Evolutionary conservation across 2,329 filamentous ascomycete genomes (phyloP).

Genomic region (Fusarium sp.): DNA sequence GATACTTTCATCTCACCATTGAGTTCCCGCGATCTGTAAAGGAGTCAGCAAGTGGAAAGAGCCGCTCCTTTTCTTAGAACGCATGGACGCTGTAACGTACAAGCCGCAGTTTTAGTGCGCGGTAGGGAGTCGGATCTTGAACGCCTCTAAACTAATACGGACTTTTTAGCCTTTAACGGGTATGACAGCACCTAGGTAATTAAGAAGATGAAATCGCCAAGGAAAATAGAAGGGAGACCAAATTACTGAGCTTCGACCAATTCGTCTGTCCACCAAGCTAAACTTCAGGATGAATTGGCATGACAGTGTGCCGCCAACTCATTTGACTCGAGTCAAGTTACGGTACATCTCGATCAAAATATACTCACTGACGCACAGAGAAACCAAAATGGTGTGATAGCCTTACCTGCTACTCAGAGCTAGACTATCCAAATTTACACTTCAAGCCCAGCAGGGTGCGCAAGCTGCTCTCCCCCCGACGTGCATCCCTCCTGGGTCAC

Average conservation of each 20-base stretch:
- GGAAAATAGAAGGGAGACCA: slow-evolving; percentile 11
- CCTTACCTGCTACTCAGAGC: slow-evolving; percentile 3
- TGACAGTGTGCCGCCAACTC: not conserved
- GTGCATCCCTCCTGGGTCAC: slow-evolving; percentile 13
- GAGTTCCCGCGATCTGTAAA: slow-evolving; percentile 10
- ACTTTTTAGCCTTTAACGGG: not conserved
- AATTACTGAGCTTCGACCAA: not conserved
- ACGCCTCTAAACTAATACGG: not conserved
- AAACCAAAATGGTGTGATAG: slow-evolving; percentile 26
- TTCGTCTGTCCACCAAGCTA: not conserved
- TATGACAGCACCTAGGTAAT: not conserved
- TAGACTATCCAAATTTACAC: slow-evolving; percentile 2
- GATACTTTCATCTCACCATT: slow-evolving; percentile 14
- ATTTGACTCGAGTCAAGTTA: slow-evolving; percentile 9
- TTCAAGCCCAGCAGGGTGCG: slow-evolving; percentile 3
- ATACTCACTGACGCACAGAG: not conserved
- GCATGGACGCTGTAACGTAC: slow-evolving; percentile 10
- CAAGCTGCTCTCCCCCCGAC: not conserved
- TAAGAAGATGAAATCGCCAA: slow-evolving; percentile 8
- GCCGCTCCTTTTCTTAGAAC: slow-evolving; percentile 15
- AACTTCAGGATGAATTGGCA: not conserved
- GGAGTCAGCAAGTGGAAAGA: slow-evolving; percentile 11
- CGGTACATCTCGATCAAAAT: slow-evolving; percentile 1
- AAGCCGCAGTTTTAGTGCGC: slow-evolving; percentile 20
- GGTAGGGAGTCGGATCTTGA: not conserved